A percentile compares a stretch with the other conserved stretches of the same genome.
These are phyloP conservation scores for Babesia divergens DNA, from an alignment of 169 alveolate species.

Conservation along the genomic window DNA sequence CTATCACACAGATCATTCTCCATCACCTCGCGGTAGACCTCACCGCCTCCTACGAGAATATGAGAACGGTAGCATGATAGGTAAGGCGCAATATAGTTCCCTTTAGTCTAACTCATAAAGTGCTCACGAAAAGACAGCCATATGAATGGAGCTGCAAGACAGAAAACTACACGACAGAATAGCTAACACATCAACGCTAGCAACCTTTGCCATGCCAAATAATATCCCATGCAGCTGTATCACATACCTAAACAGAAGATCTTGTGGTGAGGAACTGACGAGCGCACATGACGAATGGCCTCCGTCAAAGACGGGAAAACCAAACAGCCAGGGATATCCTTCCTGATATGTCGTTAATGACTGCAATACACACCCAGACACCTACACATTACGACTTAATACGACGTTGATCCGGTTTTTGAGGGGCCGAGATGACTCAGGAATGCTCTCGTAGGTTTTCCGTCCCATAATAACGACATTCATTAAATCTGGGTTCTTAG, in stretches of 20 bases:
- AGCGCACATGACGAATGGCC: conserved; percentile 53
- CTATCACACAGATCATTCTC: conserved; percentile 61
- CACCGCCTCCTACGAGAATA: conserved; percentile 81
- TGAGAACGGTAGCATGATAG: background rate
- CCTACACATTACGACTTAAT: conserved; percentile 75
- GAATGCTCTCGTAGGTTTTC: conserved; percentile 92
- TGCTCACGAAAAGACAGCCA: background rate
- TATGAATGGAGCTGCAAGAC: background rate
- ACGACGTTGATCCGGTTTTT: conserved; percentile 84
- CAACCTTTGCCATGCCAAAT: too few relatives aligned
- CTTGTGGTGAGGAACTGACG: conserved; percentile 60
- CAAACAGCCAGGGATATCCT: conserved; percentile 58
- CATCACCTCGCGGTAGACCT: conserved; percentile 77
- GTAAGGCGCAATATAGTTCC: background rate
- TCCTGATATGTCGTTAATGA: conserved; percentile 4
- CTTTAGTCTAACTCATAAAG: background rate
- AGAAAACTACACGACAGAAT: background rate
- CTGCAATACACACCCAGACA: background rate
- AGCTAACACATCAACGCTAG: background rate
- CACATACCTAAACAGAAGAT: conserved; percentile 70
- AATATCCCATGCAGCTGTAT: too few relatives aligned
- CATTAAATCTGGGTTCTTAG: conserved; percentile 32
- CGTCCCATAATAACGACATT: conserved; percentile 95
- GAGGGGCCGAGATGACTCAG: conserved; percentile 82
- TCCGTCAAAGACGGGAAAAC: conserved; percentile 60